Base-by-base conservation (phyloP, 352 stramenopile species). In the Thraustochytrium sp. region DNA sequence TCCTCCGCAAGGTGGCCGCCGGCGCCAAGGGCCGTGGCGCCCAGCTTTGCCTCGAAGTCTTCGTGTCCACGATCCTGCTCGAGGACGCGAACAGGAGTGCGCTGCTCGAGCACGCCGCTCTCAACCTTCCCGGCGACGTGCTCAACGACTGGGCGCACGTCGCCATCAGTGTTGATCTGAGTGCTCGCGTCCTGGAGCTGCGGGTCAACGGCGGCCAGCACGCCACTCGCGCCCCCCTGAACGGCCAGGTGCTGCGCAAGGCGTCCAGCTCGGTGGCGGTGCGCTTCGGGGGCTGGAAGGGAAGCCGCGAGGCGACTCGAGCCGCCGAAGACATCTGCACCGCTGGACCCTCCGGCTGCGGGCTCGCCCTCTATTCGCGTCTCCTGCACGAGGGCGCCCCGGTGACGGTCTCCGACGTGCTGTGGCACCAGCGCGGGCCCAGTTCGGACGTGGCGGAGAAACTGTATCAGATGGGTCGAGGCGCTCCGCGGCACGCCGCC, bases 201-300 rank as follows among this genome's bases (percentile, higher is more conserved):
- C 40, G 36, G 5, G 29, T 72, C 13, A 72, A 72, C 40, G 59
- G 59, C 11, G 3, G 31, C 23, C 16, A 55, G 11, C 11, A 16
- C 8, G 42, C 36, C 36, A 26, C 31, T 26, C 3, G 11, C 4
- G n/a, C 23, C 1, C 23, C 42, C 13, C 42, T 82, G 21, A 18
- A 23, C 8, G 74, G 74, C 21, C 74, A 82, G 53, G 74, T 82
- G 11, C 31, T 82, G 29, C 74, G 74, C 51, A 82, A 82, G 36
- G 44, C 37, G 13, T 82, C 74, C 8, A 76, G 51, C 37, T 29
- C 65, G 16, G 37, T 40, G 2, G 3, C 74, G 4, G 11, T 82
- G 4, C 48, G 68, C 37, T 46, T 72, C 53, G 68, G 68, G 5
- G 68, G 68, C 23, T 72, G 31, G 31, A 64, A 61, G 26, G 68